Evolutionary conservation across 2,329 filamentous ascomycete genomes (phyloP).

Genomic region (Epichloe sibirici): DNA sequence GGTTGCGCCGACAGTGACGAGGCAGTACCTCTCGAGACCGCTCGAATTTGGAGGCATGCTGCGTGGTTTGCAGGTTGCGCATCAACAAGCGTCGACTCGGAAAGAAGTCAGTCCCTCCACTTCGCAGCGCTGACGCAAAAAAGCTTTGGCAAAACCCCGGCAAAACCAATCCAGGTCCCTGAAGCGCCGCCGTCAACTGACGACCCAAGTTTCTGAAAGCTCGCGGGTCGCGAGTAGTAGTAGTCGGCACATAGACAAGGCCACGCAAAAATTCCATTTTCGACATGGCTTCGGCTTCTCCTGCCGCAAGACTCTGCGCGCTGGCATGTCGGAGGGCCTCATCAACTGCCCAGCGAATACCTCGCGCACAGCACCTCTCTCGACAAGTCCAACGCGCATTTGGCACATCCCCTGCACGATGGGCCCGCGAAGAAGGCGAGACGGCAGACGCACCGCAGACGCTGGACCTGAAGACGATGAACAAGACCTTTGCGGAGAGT

Average conservation of each 20-base stretch:
- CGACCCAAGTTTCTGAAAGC: slow-evolving; percentile 19
- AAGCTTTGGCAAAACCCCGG: slow-evolving; percentile 3
- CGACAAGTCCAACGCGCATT: slow-evolving; percentile 18
- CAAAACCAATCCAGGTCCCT: background rate
- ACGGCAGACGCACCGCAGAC: slow-evolving; percentile 8
- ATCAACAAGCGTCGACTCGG: background rate
- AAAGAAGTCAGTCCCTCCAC: too few species aligned
- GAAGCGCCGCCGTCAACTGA: background rate
- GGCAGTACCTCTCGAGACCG: slow-evolving; percentile 37
- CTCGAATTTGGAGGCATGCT: slow-evolving; percentile 4
- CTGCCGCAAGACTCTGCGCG: slow-evolving; percentile 24
- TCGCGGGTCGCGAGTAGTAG: slow-evolving; percentile 3
- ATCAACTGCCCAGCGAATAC: slow-evolving; percentile 12
- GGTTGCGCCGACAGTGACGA: slow-evolving; percentile 88
- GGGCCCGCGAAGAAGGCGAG: slow-evolving; percentile 12
- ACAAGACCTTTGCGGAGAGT: slow-evolving; percentile 17
- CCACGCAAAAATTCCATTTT: background rate
- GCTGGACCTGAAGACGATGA: slow-evolving; percentile 20
- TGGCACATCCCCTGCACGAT: slow-evolving; percentile 18
- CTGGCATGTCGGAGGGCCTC: slow-evolving; percentile 20
- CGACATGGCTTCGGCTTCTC: slow-evolving; percentile 27
- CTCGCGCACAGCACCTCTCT: slow-evolving; percentile 14
- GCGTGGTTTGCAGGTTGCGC: background rate
- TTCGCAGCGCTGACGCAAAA: background rate
- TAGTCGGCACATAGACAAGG: background rate